Conservation (phyloP, 345 rosid genomes). For the Corchorus capsularis region DNA sequence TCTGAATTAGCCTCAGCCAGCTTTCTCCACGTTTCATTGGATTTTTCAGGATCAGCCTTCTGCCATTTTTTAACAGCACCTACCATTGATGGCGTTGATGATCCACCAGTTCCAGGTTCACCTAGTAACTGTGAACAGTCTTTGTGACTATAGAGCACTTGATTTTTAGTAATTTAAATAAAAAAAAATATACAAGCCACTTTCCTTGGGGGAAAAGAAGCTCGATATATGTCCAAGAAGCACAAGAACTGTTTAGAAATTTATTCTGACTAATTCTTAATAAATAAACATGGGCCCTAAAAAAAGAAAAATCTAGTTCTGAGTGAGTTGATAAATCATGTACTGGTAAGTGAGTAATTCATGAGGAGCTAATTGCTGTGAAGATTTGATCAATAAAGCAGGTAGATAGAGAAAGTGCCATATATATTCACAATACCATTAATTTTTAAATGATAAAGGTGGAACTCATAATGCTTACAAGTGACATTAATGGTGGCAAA, state of each 20-base stretch:
- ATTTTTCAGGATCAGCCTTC: conserved; percentile 76
- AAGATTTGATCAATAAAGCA: neutral
- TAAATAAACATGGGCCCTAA: neutral
- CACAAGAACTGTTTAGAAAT: neutral
- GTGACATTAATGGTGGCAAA: conserved; percentile 92
- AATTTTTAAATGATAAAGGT: conserved; percentile 12
- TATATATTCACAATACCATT: neutral
- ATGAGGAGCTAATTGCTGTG: neutral
- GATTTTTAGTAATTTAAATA: conserved; percentile 1
- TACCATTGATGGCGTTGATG: conserved; percentile 97
- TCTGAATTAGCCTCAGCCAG: conserved; percentile 75
- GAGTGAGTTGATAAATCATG: neutral
- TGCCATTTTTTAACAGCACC: conserved; percentile 98
- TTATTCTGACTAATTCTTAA: neutral
- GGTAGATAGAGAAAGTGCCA: neutral
- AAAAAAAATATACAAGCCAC: neutral
- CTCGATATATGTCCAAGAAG: neutral
- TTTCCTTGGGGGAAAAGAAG: neutral
- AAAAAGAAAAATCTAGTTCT: neutral
- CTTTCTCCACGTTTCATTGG: conserved; percentile 75
- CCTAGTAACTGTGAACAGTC: conserved; percentile 64
- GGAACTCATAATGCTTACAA: conserved; percentile 45
- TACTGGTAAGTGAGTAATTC: neutral
- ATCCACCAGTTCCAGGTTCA: conserved; percentile 97
- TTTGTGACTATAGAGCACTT: conserved; percentile 15